A percentile compares a stretch with the other conserved stretches of the same genome.
phyloP scores from a whole-genome alignment of 495 filamentous ascomycete species.

The Penicillium goetzii region DNA sequence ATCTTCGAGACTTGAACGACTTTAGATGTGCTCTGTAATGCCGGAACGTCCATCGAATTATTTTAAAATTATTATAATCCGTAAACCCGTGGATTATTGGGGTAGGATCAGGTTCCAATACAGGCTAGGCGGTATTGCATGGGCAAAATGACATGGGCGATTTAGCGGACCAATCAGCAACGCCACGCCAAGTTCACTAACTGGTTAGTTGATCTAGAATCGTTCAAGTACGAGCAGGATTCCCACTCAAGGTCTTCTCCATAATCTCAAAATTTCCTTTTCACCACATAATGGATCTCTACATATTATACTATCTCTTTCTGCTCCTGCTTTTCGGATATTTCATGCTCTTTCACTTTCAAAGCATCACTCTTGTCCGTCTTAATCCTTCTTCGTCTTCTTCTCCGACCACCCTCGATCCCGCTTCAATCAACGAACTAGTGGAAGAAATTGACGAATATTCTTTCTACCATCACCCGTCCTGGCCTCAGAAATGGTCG shows the following conservation, averaged over 20 bases:
- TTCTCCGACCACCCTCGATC: not conserved
- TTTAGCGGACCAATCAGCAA: not conserved
- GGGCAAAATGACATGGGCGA: too few species aligned
- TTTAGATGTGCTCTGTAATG: not conserved
- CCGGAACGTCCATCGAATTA: too few species aligned
- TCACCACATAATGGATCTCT: not conserved
- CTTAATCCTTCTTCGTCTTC: not conserved
- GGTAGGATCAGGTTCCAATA: too few species aligned
- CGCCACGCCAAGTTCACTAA: not conserved
- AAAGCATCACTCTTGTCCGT: not conserved
- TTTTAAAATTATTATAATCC: too few species aligned
- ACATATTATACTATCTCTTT: not conserved
- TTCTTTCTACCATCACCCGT: conserved; percentile 1
- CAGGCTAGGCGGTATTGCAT: too few species aligned
- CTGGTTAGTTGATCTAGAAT: not conserved
- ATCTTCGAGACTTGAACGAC: not conserved
- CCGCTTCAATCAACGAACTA: not conserved
- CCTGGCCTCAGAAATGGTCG: too few species aligned
- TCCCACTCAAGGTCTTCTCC: not conserved
- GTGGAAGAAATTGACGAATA: not conserved
- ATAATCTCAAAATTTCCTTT: not conserved
- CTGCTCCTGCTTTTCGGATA: not conserved
- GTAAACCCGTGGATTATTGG: too few species aligned
- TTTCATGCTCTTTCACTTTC: not conserved
- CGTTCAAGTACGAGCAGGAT: not conserved